A percentile compares a stretch with the other conserved stretches of the same genome.
These are phyloP conservation scores for Pichia cabralensis DNA, from an alignment of 805 yeast species.

Conservation along the genomic window DNA sequence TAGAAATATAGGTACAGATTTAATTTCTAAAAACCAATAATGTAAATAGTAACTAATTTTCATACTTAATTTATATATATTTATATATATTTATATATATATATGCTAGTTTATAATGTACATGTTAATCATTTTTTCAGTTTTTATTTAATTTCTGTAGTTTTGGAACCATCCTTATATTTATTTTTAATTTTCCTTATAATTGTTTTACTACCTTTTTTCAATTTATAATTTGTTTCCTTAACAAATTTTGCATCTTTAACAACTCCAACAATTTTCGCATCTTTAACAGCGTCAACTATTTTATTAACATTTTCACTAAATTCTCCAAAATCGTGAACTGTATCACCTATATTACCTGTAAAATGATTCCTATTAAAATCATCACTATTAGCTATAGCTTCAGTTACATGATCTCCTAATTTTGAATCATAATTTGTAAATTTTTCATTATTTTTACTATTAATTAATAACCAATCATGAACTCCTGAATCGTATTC, in stretches of 20 bases:
- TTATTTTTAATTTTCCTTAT: slow-evolving; percentile 18
- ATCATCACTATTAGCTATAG: slow-evolving; percentile 1
- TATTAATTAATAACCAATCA: slow-evolving; percentile 13
- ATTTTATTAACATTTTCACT: too few species aligned
- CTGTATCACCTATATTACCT: slow-evolving; percentile 4
- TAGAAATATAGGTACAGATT: slow-evolving; percentile 57
- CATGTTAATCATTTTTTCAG: too few species aligned
- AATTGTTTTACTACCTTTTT: slow-evolving; percentile 18
- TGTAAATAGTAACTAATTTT: too few species aligned
- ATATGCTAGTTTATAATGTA: too few species aligned
- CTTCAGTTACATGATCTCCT: slow-evolving; percentile 45
- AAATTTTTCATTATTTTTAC: slow-evolving; percentile 4
- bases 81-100: not conserved
- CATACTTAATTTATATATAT: too few species aligned
- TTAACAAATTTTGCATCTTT: slow-evolving; percentile 8
- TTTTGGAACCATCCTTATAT: too few species aligned
- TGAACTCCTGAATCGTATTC: slow-evolving; percentile 48
- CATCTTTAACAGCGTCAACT: slow-evolving; percentile 1
- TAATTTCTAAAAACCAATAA: slow-evolving; percentile 20
- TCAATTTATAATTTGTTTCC: too few species aligned
- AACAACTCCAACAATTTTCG: slow-evolving; percentile 3
- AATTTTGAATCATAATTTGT: slow-evolving; percentile 16
- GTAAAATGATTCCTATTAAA: not conserved
- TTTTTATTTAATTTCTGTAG: too few species aligned
- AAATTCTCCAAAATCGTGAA: too few species aligned